These are phyloP conservation scores for Termitomyces sp. DNA, from an alignment of 768 basidiomycete species.

Conservation along the genomic window DNA sequence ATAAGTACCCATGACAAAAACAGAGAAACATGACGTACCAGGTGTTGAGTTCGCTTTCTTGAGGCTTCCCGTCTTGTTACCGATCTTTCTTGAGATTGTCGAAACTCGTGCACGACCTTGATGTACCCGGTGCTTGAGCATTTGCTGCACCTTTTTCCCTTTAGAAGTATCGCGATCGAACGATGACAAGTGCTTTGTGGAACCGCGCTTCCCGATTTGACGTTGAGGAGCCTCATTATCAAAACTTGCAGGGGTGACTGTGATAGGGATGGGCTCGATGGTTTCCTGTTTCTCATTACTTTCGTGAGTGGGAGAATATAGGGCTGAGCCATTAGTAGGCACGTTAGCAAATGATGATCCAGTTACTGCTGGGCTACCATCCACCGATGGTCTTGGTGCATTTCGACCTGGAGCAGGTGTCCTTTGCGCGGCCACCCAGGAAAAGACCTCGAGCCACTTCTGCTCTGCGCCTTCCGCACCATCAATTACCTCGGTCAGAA, in stretches of 20 bases:
- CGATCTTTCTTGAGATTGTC: slow-evolving; percentile 73
- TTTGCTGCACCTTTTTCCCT: slow-evolving; percentile 71
- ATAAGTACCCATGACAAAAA: neutral
- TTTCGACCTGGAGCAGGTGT: slow-evolving; percentile 13
- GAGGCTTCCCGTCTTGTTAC: slow-evolving; percentile 47
- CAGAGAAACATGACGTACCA: slow-evolving; percentile 33
- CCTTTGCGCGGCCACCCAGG: slow-evolving; percentile 71
- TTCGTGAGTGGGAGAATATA: neutral
- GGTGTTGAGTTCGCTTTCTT: slow-evolving; percentile 65
- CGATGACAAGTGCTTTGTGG: slow-evolving; percentile 30
- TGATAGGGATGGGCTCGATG: slow-evolving; percentile 41
- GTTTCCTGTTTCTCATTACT: slow-evolving; percentile 7
- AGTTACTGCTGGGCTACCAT: slow-evolving; percentile 8
- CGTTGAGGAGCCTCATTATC: slow-evolving; percentile 14
- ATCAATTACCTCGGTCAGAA: slow-evolving; percentile 74
- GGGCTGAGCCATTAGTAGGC: neutral
- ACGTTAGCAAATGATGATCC: slow-evolving; percentile 7
- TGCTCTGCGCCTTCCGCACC: slow-evolving; percentile 80
- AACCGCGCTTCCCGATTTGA: slow-evolving; percentile 2
- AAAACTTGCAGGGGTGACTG: slow-evolving; percentile 58
- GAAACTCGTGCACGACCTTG: slow-evolving; percentile 68
- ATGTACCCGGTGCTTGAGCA: slow-evolving; percentile 68
- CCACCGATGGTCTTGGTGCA: slow-evolving; percentile 13
- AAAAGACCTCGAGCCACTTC: slow-evolving; percentile 80
- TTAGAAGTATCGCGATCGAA: slow-evolving; percentile 42